Base-by-base conservation (phyloP, 108 stramenopile species). In the Nitzschia sp. region DNA sequence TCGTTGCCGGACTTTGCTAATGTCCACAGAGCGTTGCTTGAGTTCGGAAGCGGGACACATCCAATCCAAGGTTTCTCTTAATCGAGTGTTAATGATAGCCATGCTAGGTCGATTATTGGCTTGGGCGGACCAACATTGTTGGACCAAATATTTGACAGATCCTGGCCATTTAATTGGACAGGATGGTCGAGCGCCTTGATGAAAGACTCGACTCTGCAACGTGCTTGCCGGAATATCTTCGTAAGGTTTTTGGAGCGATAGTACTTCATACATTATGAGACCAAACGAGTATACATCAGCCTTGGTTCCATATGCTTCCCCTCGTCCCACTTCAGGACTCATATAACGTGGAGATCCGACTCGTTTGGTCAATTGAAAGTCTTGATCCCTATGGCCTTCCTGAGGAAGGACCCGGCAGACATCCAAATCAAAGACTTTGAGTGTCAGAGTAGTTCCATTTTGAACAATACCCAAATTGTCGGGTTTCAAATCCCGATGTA, bases 401-500 rank as follows among this genome's bases (percentile, higher is more conserved):
- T 2, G 24, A 3, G 72, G 72, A 2, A 74, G 23, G 2, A 74
- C 23, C 6, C 72, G 72, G 15, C 48, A 47, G 6, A 74, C 24
- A 32, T 74, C 72, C 25, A 74, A 51, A 32, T 74, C 72, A 56
- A 74, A 74, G n/a, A 74, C 54, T 58, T 74, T 74, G 25, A 74
- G 35, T 15, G 65, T 49, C 21, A 47, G 36, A n/a, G 11, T 42
- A 25, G 24, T 11, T 2, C 34, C 34, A 8, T 34, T n/a, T 5
- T 3, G 11, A 3, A 32, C 66, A 32, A 67, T 34, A 9, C 66
- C 66, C 6, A 67, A 48, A 34, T 67, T 67, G 53, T 32, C 64
- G 1, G 79, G 72, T 59, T 90, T 90, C 59, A 90, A 57, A 73
- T 89, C 91, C 0, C 91, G 85, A 64, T 78, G 85, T 36, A 88